Evolutionary conservation across 176 grass and related monocot species (phyloP).

Genomic region (Aechmea fasciata): DNA sequence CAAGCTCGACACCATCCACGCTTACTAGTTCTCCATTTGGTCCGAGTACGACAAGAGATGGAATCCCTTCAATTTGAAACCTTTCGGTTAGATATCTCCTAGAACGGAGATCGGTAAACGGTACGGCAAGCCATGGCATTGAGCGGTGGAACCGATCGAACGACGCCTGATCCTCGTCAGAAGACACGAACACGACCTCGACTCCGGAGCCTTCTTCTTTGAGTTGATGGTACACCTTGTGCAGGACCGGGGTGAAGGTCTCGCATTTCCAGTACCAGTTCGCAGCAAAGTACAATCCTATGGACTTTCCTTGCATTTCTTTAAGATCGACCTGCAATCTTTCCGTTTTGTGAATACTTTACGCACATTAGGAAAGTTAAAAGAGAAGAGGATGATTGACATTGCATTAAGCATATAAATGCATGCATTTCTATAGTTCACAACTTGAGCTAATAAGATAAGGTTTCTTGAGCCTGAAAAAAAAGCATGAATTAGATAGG

Average conservation of each 20-base stretch:
- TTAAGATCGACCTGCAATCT: slow-evolving; percentile 27
- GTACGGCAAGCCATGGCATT: slow-evolving; percentile 59
- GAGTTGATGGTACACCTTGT: slow-evolving; percentile 31
- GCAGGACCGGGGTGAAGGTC: slow-evolving; percentile 47
- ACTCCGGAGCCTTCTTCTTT: slow-evolving; percentile 22
- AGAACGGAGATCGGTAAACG: slow-evolving; percentile 37
- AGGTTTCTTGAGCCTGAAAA: too few relatives aligned
- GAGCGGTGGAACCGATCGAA: slow-evolving; percentile 49
- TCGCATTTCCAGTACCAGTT: slow-evolving; percentile 59
- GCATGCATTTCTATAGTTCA: not conserved
- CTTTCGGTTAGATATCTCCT: slow-evolving; percentile 41
- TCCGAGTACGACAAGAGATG: slow-evolving; percentile 35
- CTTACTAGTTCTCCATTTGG: slow-evolving; percentile 18
- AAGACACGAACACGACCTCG: slow-evolving; percentile 55
- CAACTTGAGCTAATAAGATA: not conserved
- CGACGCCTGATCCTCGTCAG: slow-evolving; percentile 46
- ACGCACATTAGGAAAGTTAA: not conserved
- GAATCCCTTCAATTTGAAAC: slow-evolving; percentile 60
- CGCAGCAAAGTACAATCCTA: slow-evolving; percentile 55
- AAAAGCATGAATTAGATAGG: too few relatives aligned
- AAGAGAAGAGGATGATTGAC: not conserved
- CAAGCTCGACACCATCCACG: slow-evolving; percentile 37
- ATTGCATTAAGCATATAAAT: not conserved
- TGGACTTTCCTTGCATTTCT: slow-evolving; percentile 38
- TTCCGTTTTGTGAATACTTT: not conserved